These are phyloP conservation scores for Quercus bicolor DNA, from an alignment of 306 rosid species.

Conservation along the genomic window DNA sequence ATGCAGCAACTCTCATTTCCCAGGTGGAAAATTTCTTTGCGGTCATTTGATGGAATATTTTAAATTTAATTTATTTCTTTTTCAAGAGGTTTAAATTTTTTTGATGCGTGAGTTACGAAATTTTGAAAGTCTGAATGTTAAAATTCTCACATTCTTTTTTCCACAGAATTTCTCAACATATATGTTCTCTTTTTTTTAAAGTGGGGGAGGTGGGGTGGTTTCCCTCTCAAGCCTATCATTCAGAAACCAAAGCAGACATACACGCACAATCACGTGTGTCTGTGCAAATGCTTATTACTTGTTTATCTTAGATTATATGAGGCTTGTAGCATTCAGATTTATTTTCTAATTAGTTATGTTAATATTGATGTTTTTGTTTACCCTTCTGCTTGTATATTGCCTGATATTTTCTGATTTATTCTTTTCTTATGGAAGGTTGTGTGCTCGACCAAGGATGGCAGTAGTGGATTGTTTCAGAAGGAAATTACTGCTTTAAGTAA, in stretches of 20 bases:
- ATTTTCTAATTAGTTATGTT: neutral
- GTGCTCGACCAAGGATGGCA: slow-evolving; percentile 36
- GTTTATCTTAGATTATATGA: neutral
- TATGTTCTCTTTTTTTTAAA: neutral
- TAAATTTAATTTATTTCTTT: neutral
- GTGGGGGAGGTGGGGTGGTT: neutral
- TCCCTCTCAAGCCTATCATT: too few relatives aligned
- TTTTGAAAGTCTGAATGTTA: neutral
- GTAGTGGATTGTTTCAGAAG: slow-evolving; percentile 47
- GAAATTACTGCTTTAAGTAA: slow-evolving; percentile 46
- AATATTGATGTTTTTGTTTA: neutral
- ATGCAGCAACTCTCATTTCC: neutral
- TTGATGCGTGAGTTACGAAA: neutral
- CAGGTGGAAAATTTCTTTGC: neutral
- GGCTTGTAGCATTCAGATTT: neutral
- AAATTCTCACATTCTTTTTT: neutral
- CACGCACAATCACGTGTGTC: neutral
- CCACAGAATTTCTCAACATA: neutral
- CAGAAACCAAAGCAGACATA: neutral
- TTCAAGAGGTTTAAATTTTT: neutral
- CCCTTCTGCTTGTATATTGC: slow-evolving; percentile 15
- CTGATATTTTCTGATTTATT: slow-evolving; percentile 21
- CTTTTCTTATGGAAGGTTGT: slow-evolving; percentile 43
- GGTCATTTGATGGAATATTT: neutral
- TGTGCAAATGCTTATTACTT: neutral